Base-by-base conservation (phyloP, 495 filamentous ascomycete genomes). In the Tetracladium setigerum region DNA sequence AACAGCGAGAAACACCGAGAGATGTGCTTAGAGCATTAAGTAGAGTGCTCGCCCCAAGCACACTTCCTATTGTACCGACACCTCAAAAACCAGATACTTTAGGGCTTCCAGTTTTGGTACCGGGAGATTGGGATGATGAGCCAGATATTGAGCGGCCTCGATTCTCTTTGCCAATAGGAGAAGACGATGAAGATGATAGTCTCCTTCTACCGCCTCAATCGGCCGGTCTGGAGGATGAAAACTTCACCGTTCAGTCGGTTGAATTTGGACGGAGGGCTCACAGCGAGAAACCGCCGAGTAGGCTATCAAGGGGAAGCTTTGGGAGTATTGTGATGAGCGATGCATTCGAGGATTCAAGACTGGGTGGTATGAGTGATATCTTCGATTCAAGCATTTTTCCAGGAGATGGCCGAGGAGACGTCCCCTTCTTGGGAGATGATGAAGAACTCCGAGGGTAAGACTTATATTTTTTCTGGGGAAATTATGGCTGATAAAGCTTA, bases 1-100 rank as follows among this genome's bases (percentile, higher is more conserved):
- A 82, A 49, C 79, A 83, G 57, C 75, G 86, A 37, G 86, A 89
- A 62, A 88, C 87, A 5, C 85, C 85, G 5, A 79, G 85, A 44
- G 81, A 89, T 58, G 68, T 80, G 16, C 59, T 91, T 24, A 73
- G 79, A 22, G 77, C 79, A 44, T 68, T 92, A 9, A 82, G 83
- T 43, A 77, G 70, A 64, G 69, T 77, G 64, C 67, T 92, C 17
- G 84, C 84, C 2, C 75, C 72, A 1, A 70, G 63, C 3, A 76
- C 81, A 0, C 58, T 74, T 47, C 68, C 69, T 7, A 75, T 84
- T 14, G 68, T 72, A 14, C 79, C 77, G 3, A 85, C 84, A 6
- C 38, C 55, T 47, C 38, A 49, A 14, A 48, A 38, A 41, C 44
- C 34, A 11, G 30, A 41, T 27, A 8, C 37, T 11, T 12, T 30